Evolutionary conservation across 2,329 filamentous ascomycete species (phyloP), one percentile per base, ranked within the genome.

Genomic region (Scedosporium boydii): DNA sequence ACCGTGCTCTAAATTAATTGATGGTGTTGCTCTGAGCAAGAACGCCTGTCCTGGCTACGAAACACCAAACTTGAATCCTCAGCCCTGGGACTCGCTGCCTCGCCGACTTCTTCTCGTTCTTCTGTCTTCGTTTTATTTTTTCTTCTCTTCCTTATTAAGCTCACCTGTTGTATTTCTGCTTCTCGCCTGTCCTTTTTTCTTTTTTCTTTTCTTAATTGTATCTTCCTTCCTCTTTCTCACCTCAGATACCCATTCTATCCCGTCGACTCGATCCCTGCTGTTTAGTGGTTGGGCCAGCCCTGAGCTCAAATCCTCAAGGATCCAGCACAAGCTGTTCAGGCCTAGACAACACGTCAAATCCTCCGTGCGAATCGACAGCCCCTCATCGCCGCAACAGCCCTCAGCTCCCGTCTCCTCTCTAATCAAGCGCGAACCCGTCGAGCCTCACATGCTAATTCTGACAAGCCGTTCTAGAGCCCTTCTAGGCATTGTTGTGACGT

Each of bases 401-500:
- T 44, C 34, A 38, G 34, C 34, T 38, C 34, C 34, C 34, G 34
- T 38, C 34, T 38, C 34, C 34, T 38, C 38, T 56, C 44, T 12
- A 53, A 29, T 4, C 27, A 56, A 23, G 18, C 27, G 41, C 48
- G 21, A 18, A 10, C 41, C 59, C 9, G 29, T 18, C 23, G 48
- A 70, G 77, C 67, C 70, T 79, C 80, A 82, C 78, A 85, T 85
- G 82, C 82, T 83, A 79, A 83, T 78, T 74, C 75, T 75, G 73
- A 73, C 71, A 74, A 79, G 77, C 74, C 75, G 77, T 76, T 76
- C 79, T 77, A 75, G 76, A 78, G 80, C 77, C 78, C 78, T 77
- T 78, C 77, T 74, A 78, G 77, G 76, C 78, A 76, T 79, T 77
- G 78, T 77, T 78, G 76, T 74, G 73, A 76, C 75, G 73, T 77